Percentiles rank a stretch among this genome's conserved stretches.
These are phyloP conservation scores for Pelagophyceae sp. DNA, from an alignment of 352 stramenopile genomes.

Conservation along the genomic window DNA sequence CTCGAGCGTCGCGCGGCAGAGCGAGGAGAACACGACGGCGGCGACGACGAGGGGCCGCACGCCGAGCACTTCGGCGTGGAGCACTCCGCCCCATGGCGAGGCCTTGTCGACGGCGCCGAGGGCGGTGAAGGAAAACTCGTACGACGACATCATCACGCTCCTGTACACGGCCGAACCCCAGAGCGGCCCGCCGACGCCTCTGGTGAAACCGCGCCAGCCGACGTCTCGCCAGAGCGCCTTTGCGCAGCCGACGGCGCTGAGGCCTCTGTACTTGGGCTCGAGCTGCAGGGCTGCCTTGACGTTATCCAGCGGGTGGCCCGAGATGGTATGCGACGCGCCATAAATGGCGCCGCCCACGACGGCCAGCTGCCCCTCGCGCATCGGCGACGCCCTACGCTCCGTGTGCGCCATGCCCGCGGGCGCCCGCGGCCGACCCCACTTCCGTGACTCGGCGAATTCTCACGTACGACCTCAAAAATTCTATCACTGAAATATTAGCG, in stretches of 20 bases:
- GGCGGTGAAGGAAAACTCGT: constrained; percentile 21
- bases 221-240: constrained; percentile 16
- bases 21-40: constrained; percentile 13
- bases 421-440: too few relatives aligned
- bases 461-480: too few relatives aligned
- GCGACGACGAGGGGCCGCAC: constrained; percentile 26
- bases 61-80: neutral
- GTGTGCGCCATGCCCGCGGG: constrained; percentile 10
- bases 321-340: constrained; percentile 18
- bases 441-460: too few relatives aligned
- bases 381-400: neutral
- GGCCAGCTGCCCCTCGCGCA: constrained; percentile 21
- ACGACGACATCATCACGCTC: constrained; percentile 23
- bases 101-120: constrained; percentile 15
- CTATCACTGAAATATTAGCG: too few relatives aligned
- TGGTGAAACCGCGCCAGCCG: constrained; percentile 14
- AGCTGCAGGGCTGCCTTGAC: constrained; percentile 26
- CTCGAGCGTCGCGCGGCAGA: constrained; percentile 18
- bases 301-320: constrained; percentile 18
- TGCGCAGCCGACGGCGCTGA: neutral
- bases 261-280: constrained; percentile 6
- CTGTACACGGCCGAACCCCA: constrained; percentile 27
- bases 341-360: constrained; percentile 22
- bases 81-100: neutral
- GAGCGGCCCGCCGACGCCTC: constrained; percentile 23